Evolutionary conservation across 805 yeast genomes (phyloP).

Genomic region (Saturnispora galanensis): DNA sequence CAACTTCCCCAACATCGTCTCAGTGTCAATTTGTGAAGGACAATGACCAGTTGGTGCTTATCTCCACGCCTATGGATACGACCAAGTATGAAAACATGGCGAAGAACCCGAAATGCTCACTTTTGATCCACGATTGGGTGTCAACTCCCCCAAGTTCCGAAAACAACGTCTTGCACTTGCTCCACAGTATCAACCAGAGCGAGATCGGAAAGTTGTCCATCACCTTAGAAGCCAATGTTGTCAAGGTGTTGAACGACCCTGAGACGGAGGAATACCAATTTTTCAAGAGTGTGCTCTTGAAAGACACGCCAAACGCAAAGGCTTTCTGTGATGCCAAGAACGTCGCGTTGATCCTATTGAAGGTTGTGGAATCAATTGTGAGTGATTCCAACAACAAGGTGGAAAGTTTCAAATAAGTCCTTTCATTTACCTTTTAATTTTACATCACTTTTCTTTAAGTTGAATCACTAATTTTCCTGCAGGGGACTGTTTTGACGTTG

Average conservation of each 20-base stretch:
- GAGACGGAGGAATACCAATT: slow-evolving; percentile 42
- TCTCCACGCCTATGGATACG: slow-evolving; percentile 65
- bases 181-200: slow-evolving; percentile 68
- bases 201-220: slow-evolving; percentile 76
- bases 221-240: slow-evolving; percentile 61
- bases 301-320: slow-evolving; percentile 59
- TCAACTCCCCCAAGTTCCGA: slow-evolving; percentile 28
- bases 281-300: slow-evolving; percentile 52
- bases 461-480: too few relatives aligned
- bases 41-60: slow-evolving; percentile 33
- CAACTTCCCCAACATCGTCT: slow-evolving; percentile 21
- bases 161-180: slow-evolving; percentile 39
- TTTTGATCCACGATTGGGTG: slow-evolving; percentile 88
- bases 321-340: slow-evolving; percentile 57
- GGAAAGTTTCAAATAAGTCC: slow-evolving; percentile 9
- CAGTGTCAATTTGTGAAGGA: slow-evolving; percentile 13
- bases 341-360: slow-evolving; percentile 56
- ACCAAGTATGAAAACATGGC: slow-evolving; percentile 63
- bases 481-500: too few relatives aligned
- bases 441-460: neutral
- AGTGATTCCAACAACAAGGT: slow-evolving; percentile 69
- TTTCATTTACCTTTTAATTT: neutral
- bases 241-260: slow-evolving; percentile 38
- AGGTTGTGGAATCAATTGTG: slow-evolving; percentile 59
- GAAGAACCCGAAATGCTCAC: slow-evolving; percentile 66